Conservation (phyloP, 2,329 filamentous ascomycete genomes). For the Xylaria sp. region DNA sequence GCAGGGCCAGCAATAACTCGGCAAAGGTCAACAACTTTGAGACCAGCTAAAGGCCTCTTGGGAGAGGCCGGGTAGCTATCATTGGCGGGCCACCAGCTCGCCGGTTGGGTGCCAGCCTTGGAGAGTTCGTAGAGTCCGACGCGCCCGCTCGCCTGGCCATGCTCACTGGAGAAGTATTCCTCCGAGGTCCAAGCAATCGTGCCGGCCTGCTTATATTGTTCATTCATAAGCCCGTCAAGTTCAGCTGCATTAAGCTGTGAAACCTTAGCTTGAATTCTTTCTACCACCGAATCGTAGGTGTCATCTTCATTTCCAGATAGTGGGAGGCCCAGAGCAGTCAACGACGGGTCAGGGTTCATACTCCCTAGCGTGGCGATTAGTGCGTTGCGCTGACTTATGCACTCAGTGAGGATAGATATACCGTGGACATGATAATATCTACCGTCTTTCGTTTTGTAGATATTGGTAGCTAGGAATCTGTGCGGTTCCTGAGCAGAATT, state of each 20-base stretch:
- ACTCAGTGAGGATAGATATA: not conserved
- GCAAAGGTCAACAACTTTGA: conserved; percentile 61
- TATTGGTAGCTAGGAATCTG: conserved; percentile 26
- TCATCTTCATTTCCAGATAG: conserved; percentile 20
- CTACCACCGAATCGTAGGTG: conserved; percentile 25
- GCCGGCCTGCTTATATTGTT: conserved; percentile 27
- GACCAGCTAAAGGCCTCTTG: conserved; percentile 57
- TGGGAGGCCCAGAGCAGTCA: conserved; percentile 29
- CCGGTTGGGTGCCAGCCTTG: conserved; percentile 42
- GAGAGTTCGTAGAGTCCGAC: conserved; percentile 31
- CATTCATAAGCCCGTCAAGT: conserved; percentile 31
- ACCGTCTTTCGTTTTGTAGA: conserved; percentile 33
- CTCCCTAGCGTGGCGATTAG: too few species aligned
- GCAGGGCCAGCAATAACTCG: conserved; percentile 61
- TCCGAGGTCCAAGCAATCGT: conserved; percentile 25
- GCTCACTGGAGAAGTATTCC: conserved; percentile 31
- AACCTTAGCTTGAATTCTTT: conserved; percentile 15
- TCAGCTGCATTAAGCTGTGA: conserved; percentile 21
- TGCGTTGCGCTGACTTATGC: too few species aligned
- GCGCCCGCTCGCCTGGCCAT: conserved; percentile 21
- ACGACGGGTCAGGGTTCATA: conserved; percentile 26
- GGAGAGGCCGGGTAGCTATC: conserved; percentile 48
- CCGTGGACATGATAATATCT: conserved; percentile 31
- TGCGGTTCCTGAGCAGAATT: conserved; percentile 10
- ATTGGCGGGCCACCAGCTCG: conserved; percentile 56